Evolutionary conservation across 306 rosid genomes (phyloP).

Genomic region (Alnus glutinosa): DNA sequence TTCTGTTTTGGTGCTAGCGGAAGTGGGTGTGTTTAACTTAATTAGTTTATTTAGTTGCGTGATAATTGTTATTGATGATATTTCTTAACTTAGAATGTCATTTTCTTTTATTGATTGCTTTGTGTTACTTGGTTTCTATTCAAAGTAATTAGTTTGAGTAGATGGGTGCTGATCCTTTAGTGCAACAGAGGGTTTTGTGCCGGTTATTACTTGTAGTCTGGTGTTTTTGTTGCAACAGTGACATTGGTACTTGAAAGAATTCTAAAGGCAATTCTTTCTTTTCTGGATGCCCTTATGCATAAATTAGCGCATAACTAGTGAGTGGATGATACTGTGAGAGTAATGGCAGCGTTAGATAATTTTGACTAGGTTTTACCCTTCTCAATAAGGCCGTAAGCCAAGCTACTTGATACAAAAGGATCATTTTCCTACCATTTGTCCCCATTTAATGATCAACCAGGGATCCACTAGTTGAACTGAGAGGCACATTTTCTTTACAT

Average conservation of each 20-base stretch:
- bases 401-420: not conserved
- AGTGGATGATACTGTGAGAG: slow-evolving; percentile 24
- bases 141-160: not conserved
- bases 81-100: slow-evolving; percentile 11
- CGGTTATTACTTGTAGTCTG: not conserved
- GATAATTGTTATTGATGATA: slow-evolving; percentile 1
- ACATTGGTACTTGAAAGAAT: not conserved
- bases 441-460: slow-evolving; percentile 3
- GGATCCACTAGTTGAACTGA: not conserved
- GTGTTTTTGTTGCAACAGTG: not conserved
- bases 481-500: not conserved
- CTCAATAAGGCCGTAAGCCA: slow-evolving; percentile 1
- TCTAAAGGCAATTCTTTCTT: not conserved
- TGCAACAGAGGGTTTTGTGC: not conserved
- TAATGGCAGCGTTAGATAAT: slow-evolving; percentile 16
- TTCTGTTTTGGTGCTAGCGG: slow-evolving; percentile 1
- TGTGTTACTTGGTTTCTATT: not conserved
- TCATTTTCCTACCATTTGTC: not conserved
- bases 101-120: not conserved
- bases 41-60: not conserved
- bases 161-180: slow-evolving; percentile 9
- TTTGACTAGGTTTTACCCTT: slow-evolving; percentile 1
- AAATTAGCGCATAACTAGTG: not conserved
- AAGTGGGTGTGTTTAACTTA: slow-evolving; percentile 3
- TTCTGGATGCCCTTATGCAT: slow-evolving; percentile 6